Percentiles rank a stretch among this genome's conserved stretches.
Evolutionary conservation across 2,329 filamentous ascomycete species (phyloP).

Genomic region (Colletotrichum phormii): DNA sequence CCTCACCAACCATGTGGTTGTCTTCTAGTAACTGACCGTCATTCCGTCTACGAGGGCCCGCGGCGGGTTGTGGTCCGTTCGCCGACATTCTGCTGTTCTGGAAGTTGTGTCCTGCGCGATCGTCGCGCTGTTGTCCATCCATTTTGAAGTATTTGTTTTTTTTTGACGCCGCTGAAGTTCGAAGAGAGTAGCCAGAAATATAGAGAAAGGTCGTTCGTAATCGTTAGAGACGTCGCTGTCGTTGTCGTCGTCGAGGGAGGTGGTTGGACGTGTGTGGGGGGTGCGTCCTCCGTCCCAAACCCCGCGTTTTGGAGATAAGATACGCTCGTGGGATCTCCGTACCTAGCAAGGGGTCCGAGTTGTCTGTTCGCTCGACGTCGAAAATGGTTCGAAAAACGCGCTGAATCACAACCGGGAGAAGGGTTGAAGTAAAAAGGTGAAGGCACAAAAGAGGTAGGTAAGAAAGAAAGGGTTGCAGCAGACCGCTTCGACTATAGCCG

Average conservation of each 20-base stretch:
- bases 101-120: constrained; percentile 41
- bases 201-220: not conserved
- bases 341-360: constrained; percentile 30
- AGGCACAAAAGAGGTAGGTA: not conserved
- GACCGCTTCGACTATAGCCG: constrained; percentile 31
- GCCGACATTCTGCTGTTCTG: constrained; percentile 39
- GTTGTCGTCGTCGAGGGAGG: constrained; percentile 15
- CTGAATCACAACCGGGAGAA: not conserved
- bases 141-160: constrained; percentile 10
- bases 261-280: constrained; percentile 30
- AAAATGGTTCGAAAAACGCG: constrained; percentile 17
- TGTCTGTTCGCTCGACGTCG: constrained; percentile 33
- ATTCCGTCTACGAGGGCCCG: constrained; percentile 35
- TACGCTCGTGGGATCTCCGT: constrained; percentile 30
- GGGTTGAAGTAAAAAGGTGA: not conserved
- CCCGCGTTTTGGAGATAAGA: constrained; percentile 37
- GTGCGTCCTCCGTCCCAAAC: constrained; percentile 34
- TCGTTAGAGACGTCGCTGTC: constrained; percentile 13
- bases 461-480: constrained; percentile 17
- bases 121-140: constrained; percentile 36
- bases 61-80: constrained; percentile 31
- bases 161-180: constrained; percentile 4
- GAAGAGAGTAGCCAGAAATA: not conserved
- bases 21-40: constrained; percentile 39
- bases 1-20: constrained; percentile 30